Conservation (phyloP, 768 basidiomycete genomes). For the Sporobolomyces pararoseus region DNA sequence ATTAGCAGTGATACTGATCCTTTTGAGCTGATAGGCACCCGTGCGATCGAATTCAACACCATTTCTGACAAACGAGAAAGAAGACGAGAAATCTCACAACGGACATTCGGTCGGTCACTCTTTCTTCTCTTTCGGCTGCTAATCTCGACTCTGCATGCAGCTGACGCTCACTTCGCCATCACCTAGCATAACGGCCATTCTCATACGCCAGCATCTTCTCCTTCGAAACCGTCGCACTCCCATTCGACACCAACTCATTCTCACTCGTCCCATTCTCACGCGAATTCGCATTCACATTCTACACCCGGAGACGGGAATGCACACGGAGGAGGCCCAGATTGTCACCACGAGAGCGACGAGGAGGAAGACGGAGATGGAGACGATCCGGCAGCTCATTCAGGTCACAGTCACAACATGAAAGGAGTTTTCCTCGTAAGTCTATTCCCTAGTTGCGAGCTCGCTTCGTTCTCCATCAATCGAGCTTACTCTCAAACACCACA, state of each 20-base stretch:
- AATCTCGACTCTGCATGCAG: not conserved
- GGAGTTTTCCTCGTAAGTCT: constrained; percentile 64
- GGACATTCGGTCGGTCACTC: constrained; percentile 21
- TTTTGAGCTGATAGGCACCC: not conserved
- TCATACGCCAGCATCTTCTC: not conserved
- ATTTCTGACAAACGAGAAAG: constrained; percentile 26
- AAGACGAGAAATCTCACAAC: constrained; percentile 12
- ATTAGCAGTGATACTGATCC: no score
- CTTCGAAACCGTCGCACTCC: constrained; percentile 11
- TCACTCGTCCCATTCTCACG: not conserved
- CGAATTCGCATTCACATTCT: not conserved
- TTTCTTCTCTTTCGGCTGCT: no score
- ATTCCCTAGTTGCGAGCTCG: not conserved
- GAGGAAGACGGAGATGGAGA: constrained; percentile 32
- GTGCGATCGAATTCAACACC: constrained; percentile 29
- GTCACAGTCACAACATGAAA: constrained; percentile 95
- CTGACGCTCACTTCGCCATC: not conserved
- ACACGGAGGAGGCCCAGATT: constrained; percentile 37
- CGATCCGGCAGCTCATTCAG: constrained; percentile 46
- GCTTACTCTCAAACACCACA: not conserved
- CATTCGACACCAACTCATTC: constrained; percentile 24
- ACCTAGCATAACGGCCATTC: constrained; percentile 24
- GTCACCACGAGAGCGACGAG: constrained; percentile 32
- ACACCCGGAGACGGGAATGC: constrained; percentile 47
- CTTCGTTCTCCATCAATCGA: not conserved